phyloP scores from a whole-genome alignment of 2,329 filamentous ascomycete genomes.

The Alternaria panax region DNA sequence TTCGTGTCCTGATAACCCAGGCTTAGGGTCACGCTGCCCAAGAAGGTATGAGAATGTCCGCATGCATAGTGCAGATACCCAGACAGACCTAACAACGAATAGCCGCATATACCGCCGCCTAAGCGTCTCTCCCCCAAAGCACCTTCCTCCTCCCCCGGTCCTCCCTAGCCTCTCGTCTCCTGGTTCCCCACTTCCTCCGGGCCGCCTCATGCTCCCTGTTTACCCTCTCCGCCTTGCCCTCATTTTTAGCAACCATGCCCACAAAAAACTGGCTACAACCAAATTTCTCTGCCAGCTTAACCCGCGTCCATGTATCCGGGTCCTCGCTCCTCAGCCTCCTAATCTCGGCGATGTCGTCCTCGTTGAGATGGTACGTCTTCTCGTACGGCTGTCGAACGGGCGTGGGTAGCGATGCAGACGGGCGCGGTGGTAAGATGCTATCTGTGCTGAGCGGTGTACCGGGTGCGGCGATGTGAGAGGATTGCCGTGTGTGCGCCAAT shows the following conservation, averaged over 20 bases:
- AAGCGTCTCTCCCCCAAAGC: constrained; percentile 67
- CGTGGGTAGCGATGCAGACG: constrained; percentile 52
- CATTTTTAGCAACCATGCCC: constrained; percentile 62
- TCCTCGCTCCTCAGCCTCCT: constrained; percentile 62
- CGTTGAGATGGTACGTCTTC: constrained; percentile 68
- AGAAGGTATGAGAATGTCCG: not conserved
- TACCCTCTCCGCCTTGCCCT: constrained; percentile 52
- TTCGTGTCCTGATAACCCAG: not conserved
- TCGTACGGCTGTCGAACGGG: constrained; percentile 60
- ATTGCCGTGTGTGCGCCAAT: constrained; percentile 28
- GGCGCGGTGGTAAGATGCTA: constrained; percentile 32
- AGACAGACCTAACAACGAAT: not conserved
- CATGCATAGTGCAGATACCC: not conserved
- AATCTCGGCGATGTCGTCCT: constrained; percentile 66
- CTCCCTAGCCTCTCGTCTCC: constrained; percentile 66
- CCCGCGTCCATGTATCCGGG: constrained; percentile 66
- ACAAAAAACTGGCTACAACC: constrained; percentile 69
- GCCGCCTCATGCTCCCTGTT: constrained; percentile 60
- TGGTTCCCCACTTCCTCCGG: constrained; percentile 67
- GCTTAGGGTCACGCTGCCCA: not conserved
- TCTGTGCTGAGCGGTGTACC: constrained; percentile 37
- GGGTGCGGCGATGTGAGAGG: constrained; percentile 35
- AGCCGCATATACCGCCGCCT: not conserved
- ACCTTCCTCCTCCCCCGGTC: constrained; percentile 67
- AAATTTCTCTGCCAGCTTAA: constrained; percentile 67